phyloP scores from a whole-genome alignment of 176 grass and related monocot species.

The Phyllostachys edulis region DNA sequence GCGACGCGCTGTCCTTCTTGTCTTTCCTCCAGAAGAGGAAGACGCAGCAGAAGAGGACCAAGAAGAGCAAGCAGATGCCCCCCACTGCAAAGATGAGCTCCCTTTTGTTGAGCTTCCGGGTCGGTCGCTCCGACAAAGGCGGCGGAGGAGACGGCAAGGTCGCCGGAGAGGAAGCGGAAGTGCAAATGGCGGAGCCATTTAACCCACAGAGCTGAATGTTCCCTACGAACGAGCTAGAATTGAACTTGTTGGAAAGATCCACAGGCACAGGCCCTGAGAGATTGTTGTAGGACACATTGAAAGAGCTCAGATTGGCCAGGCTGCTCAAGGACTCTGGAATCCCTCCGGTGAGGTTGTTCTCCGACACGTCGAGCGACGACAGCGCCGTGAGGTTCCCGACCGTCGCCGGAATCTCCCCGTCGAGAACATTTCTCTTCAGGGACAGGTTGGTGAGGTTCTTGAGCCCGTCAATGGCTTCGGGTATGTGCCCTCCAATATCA shows the following conservation, averaged over 20 bases:
- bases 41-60: slow-evolving; percentile 68
- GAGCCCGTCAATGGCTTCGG: slow-evolving; percentile 54
- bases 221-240: slow-evolving; percentile 81
- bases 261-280: slow-evolving; percentile 65
- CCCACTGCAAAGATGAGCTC: slow-evolving; percentile 67
- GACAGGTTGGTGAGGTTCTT: slow-evolving; percentile 62
- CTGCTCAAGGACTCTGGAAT: slow-evolving; percentile 62
- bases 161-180: slow-evolving; percentile 54
- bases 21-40: slow-evolving; percentile 65
- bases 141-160: slow-evolving; percentile 34
- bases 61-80: slow-evolving; percentile 60
- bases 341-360: slow-evolving; percentile 77
- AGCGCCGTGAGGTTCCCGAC: slow-evolving; percentile 67
- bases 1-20: slow-evolving; percentile 33
- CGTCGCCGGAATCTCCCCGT: slow-evolving; percentile 59
- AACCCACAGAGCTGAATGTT: slow-evolving; percentile 89
- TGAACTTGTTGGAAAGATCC: slow-evolving; percentile 78
- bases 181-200: slow-evolving; percentile 63
- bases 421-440: slow-evolving; percentile 51
- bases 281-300: slow-evolving; percentile 82
- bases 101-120: slow-evolving; percentile 59
- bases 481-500: slow-evolving; percentile 49
- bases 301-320: slow-evolving; percentile 54
- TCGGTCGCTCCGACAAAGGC: slow-evolving; percentile 28
- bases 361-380: slow-evolving; percentile 65